A percentile compares a stretch with the other conserved stretches of the same genome.
Conservation (phyloP, 1,284 basidiomycete genomes). For the Anthracocystis setariae region DNA sequence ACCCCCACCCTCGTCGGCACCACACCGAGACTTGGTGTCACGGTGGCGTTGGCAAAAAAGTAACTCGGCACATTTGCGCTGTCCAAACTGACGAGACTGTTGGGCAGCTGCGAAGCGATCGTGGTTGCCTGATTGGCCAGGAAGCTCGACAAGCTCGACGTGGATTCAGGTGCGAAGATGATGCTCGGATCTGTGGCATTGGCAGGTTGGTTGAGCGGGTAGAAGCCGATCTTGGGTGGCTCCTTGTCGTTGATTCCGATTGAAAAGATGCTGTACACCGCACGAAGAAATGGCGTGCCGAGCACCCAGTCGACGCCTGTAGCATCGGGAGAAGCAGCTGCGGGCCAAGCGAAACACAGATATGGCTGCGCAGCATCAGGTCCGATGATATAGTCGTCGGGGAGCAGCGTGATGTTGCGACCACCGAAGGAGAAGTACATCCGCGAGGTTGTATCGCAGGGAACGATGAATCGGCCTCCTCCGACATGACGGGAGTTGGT, state of each 20-base stretch:
- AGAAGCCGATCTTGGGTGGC: slow-evolving; percentile 46
- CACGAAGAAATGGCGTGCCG: slow-evolving; percentile 81
- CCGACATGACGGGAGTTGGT: slow-evolving; percentile 76
- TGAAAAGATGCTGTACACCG: slow-evolving; percentile 83
- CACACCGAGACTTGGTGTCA: slow-evolving; percentile 24
- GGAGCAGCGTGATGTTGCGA: slow-evolving; percentile 76
- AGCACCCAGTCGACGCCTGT: slow-evolving; percentile 90
- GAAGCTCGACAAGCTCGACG: slow-evolving; percentile 71
- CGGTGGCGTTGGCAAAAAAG: slow-evolving; percentile 73
- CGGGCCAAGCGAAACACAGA: slow-evolving; percentile 84
- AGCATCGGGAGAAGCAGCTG: slow-evolving; percentile 74
- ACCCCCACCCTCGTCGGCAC: slow-evolving; percentile 22
- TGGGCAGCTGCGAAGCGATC: slow-evolving; percentile 78
- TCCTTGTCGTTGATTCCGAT: slow-evolving; percentile 43
- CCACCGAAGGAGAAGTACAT: slow-evolving; percentile 74
- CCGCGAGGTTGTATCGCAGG: slow-evolving; percentile 76
- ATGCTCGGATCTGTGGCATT: slow-evolving; percentile 68
- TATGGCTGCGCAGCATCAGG: slow-evolving; percentile 75
- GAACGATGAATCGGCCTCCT: slow-evolving; percentile 81
- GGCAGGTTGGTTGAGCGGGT: slow-evolving; percentile 34
- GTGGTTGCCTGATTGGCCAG: slow-evolving; percentile 76
- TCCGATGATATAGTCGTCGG: slow-evolving; percentile 84
- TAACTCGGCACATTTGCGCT: slow-evolving; percentile 76
- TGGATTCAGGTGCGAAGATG: slow-evolving; percentile 13
- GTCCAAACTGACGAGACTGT: slow-evolving; percentile 77